Evolutionary conservation across 164 flowering plant genomes (phyloP), one percentile per base, ranked within the genome.

Genomic region (Echeveria elegans): DNA sequence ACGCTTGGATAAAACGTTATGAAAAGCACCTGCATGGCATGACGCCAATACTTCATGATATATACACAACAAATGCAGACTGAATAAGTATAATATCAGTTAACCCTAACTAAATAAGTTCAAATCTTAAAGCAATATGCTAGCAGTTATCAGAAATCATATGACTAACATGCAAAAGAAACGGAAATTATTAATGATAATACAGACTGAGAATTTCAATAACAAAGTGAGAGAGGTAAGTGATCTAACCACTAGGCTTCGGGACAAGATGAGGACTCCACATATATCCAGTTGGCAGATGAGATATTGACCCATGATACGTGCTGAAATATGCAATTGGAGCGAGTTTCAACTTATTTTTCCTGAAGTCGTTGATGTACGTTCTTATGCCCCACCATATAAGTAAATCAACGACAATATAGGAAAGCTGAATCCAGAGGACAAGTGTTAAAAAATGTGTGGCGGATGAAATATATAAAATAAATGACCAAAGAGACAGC

Each of bases 231-330:
- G 26, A 29, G 59, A 69, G 16, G 61, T 14, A 24, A 28, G n/a
- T 37, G 62, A 53, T 34, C 79, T 73, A 76, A 94, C 98, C 98
- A 61, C 65, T 81, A 67, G 98, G 98, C 74, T 91, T 94, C 29
- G 96, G 85, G 68, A 94, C 96, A 71, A 94, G 75, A 80, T 83
- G 89, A 18, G 96, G 83, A 75, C 98, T 94, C 98, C 98, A 94
- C 95, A 94, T 81, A 70, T 91, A 94, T 66, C 90, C 97, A 1
- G 88, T 89, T 60, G 98, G 98, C 60, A 91, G 76, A 79, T 90
- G 90, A 77, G 95, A 83, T 68, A 89, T 83, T 59, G 98, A 94
- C 59, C 91, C 96, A 73, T 75, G 80, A 79, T 90, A 94, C 66
- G 78, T 82, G 74, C 93, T 91, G 72, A 94, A 88, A 75, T 94